These are phyloP conservation scores for Sclerotinia nivalis DNA, from an alignment of 2,329 filamentous ascomycete genomes.

Conservation along the genomic window DNA sequence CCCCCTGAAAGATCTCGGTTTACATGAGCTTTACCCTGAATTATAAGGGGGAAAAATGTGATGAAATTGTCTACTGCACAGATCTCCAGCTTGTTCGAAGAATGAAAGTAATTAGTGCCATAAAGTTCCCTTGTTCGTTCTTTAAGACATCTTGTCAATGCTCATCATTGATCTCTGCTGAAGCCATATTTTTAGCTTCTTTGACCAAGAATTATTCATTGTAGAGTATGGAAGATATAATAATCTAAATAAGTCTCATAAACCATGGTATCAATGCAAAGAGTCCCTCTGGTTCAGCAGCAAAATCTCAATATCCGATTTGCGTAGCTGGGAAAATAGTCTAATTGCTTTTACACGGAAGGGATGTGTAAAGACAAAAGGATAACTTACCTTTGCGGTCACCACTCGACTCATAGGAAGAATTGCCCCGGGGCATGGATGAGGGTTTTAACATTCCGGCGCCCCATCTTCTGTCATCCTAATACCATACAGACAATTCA, in stretches of 20 bases:
- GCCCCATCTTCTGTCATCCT: no score
- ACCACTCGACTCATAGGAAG: neutral
- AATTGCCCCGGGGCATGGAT: fast-evolving
- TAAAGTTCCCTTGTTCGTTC: neutral
- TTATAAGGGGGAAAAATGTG: neutral
- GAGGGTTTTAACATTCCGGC: no score
- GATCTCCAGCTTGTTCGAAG: neutral
- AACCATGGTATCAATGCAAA: neutral
- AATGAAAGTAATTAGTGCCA: neutral
- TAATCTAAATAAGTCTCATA: neutral
- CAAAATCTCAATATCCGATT: neutral
- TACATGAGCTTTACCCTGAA: no score
- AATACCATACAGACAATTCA: no score
- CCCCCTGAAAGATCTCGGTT: no score
- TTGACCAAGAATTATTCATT: neutral
- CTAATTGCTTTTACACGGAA: neutral
- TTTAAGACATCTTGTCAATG: neutral
- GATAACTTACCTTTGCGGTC: neutral
- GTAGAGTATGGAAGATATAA: neutral
- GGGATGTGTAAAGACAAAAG: neutral
- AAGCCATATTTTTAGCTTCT: neutral
- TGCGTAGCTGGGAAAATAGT: neutral
- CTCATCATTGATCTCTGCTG: neutral
- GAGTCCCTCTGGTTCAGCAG: neutral
- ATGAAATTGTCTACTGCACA: neutral